Conservation (phyloP, 1,284 basidiomycete genomes). For the Chiua sp. region DNA sequence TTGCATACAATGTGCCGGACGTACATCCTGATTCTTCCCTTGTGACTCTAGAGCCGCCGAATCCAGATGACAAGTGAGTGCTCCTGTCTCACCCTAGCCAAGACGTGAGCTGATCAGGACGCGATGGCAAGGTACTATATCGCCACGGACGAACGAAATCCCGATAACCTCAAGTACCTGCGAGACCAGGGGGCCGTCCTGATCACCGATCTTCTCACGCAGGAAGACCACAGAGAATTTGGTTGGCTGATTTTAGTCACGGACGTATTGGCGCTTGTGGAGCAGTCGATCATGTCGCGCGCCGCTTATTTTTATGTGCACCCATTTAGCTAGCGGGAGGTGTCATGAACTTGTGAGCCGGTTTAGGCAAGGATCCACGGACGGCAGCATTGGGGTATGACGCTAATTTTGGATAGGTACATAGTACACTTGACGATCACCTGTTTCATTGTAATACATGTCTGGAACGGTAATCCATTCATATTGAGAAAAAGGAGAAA, state of each 20-base stretch:
- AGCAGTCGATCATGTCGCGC: slow-evolving; percentile 46
- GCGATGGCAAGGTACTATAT: slow-evolving; percentile 45
- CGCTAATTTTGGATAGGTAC: background rate
- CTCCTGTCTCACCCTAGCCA: background rate
- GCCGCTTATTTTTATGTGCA: slow-evolving; percentile 52
- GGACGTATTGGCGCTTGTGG: slow-evolving; percentile 50
- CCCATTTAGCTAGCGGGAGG: slow-evolving; percentile 48
- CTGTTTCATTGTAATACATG: background rate
- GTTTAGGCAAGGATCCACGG: slow-evolving; percentile 44
- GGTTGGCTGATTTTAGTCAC: slow-evolving; percentile 51
- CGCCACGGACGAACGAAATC: slow-evolving; percentile 52
- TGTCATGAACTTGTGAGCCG: slow-evolving; percentile 46
- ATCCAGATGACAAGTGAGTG: slow-evolving; percentile 30
- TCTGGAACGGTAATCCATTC: background rate
- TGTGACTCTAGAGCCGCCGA: slow-evolving; percentile 31
- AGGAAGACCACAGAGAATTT: slow-evolving; percentile 43
- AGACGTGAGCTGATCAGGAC: background rate
- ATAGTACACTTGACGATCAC: background rate
- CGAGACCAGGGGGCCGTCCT: slow-evolving; percentile 44
- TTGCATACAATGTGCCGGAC: slow-evolving; percentile 36
- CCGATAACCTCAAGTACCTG: slow-evolving; percentile 40
- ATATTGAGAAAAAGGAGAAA: too few species aligned
- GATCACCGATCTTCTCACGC: slow-evolving; percentile 46
- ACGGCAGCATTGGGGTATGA: slow-evolving; percentile 41
- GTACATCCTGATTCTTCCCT: slow-evolving; percentile 25